Conservation (phyloP, 495 filamentous ascomycete genomes). For the Penicillium canescens region DNA sequence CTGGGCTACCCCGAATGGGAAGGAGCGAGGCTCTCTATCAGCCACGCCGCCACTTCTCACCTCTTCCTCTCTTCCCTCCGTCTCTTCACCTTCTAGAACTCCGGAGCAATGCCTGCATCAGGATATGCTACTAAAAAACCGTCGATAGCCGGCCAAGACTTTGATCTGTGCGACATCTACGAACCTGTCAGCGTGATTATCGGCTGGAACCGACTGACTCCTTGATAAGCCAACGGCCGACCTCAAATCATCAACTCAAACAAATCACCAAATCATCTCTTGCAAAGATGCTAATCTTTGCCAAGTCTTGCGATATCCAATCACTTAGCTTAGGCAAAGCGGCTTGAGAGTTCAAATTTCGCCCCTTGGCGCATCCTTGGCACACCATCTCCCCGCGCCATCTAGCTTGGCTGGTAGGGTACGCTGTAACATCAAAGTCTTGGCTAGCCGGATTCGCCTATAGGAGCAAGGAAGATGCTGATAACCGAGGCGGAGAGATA, state of each 20-base stretch:
- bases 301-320: conserved; percentile 11
- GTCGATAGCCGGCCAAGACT: conserved; percentile 18
- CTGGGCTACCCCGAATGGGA: background rate
- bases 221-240: background rate
- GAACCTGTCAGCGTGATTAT: background rate
- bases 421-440: conserved; percentile 5
- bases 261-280: conserved; percentile 1
- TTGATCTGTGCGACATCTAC: conserved; percentile 2
- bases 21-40: conserved; percentile 1
- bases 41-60: conserved; percentile 1
- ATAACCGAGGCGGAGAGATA: conserved; percentile 9
- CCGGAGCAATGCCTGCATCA: conserved; percentile 13
- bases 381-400: conserved; percentile 4
- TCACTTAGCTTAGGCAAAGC: background rate
- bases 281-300: conserved; percentile 9
- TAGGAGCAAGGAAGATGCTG: background rate
- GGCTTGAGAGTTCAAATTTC: background rate
- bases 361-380: background rate
- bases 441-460: background rate
- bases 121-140: conserved; percentile 9
- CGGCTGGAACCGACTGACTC: conserved; percentile 1
- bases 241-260: background rate
- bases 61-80: background rate
- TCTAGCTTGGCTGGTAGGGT: conserved; percentile 5
- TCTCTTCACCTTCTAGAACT: conserved; percentile 2